Evolutionary conservation across 352 stramenopile genomes (phyloP).

Genomic region (Pythium plurisporium): DNA sequence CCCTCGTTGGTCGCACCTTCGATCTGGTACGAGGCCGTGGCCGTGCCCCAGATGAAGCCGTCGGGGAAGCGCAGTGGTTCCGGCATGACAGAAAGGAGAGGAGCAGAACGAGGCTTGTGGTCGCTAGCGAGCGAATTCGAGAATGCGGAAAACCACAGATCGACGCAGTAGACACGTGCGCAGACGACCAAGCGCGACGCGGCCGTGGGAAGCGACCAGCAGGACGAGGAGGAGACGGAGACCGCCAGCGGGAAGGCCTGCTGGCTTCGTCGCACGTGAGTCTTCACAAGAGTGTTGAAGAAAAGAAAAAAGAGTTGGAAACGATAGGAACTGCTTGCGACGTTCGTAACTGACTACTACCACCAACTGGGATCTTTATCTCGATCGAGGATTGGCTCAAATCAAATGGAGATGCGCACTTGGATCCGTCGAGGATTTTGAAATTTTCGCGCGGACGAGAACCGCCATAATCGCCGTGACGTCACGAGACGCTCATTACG

Average conservation of each 20-base stretch:
- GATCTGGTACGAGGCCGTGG: slow-evolving; percentile 92
- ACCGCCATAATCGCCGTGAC: not conserved
- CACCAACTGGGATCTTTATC: not conserved
- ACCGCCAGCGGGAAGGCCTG: no score
- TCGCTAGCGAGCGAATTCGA: slow-evolving; percentile 16
- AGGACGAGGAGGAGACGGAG: no score
- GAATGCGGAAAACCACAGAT: slow-evolving; percentile 7
- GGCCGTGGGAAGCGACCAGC: not conserved
- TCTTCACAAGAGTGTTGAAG: slow-evolving; percentile 3
- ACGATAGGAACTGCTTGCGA: no score
- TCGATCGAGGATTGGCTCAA: slow-evolving; percentile 13
- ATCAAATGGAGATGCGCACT: not conserved
- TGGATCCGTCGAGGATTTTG: not conserved
- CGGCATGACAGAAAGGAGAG: slow-evolving; percentile 9
- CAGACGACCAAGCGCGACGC: not conserved
- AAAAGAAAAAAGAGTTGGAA: not conserved
- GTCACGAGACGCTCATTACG: not conserved
- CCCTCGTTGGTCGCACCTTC: slow-evolving; percentile 86
- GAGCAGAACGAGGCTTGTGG: not conserved
- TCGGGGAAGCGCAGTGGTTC: slow-evolving; percentile 41
- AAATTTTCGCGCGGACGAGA: slow-evolving; percentile 5
- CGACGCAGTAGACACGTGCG: not conserved
- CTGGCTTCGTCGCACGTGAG: not conserved
- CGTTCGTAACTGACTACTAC: slow-evolving; percentile 11
- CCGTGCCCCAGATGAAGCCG: slow-evolving; percentile 82